A percentile compares a stretch with the other conserved stretches of the same genome.
Evolutionary conservation across 2,329 filamentous ascomycete genomes (phyloP).

Genomic region (Byssochlamys sp.): DNA sequence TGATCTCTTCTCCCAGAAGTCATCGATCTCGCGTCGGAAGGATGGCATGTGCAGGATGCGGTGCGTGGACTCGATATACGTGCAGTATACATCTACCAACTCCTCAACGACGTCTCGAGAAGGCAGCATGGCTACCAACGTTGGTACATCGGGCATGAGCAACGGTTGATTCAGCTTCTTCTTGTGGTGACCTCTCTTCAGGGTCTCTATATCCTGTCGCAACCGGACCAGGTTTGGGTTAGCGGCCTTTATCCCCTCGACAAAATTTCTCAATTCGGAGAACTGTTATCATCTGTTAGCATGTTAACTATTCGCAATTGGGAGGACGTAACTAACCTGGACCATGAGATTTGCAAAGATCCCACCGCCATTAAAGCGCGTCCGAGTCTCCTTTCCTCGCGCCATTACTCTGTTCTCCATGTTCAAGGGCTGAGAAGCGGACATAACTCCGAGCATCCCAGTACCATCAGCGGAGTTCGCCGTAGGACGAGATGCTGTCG

Average conservation of each 20-base stretch:
- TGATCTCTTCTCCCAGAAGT: conserved; percentile 23
- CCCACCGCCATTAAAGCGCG: conserved; percentile 32
- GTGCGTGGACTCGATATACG: conserved; percentile 31
- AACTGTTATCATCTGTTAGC: conserved; percentile 20
- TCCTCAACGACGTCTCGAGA: conserved; percentile 26
- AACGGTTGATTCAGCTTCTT: conserved; percentile 20
- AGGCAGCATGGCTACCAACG: conserved; percentile 26
- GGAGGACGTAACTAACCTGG: conserved; percentile 20
- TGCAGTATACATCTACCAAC: conserved; percentile 29
- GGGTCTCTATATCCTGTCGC: conserved; percentile 23
- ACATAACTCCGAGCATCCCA: conserved; percentile 14
- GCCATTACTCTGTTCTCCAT: conserved; percentile 27
- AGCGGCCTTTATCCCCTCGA: conserved; percentile 27
- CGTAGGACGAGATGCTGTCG: neutral
- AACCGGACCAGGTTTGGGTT: conserved; percentile 26
- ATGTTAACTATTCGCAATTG: neutral
- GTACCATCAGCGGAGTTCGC: neutral
- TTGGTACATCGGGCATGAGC: conserved; percentile 18
- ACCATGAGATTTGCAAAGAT: conserved; percentile 31
- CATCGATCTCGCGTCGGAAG: conserved; percentile 29
- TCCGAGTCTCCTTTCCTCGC: conserved; percentile 29
- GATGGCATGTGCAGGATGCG: conserved; percentile 33
- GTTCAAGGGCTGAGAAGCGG: conserved; percentile 24
- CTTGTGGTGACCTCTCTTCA: conserved; percentile 25
- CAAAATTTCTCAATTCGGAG: conserved; percentile 27